Base-by-base conservation (phyloP, 345 rosid species). In the Arabis hirsuta region DNA sequence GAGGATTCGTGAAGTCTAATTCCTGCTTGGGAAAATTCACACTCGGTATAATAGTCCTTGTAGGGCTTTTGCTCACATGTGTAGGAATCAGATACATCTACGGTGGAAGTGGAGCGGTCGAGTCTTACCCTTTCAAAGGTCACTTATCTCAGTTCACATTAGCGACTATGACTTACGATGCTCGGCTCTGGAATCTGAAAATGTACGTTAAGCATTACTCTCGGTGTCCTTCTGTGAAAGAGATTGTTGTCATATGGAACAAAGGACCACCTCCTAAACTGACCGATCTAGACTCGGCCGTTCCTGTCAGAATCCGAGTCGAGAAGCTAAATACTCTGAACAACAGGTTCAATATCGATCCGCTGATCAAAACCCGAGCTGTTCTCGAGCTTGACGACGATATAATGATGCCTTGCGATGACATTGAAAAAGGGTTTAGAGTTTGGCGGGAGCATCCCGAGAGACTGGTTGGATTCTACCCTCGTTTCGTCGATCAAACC, bases 361-460 rank as follows among this genome's bases (percentile, higher is more conserved):
- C 90, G 0, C 31, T 79, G 52, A 90, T 95, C 4, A 85, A 78
- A 55, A 95, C 97, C 2, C 79, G 92, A 4, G 97, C 86, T 5
- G 91, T 95, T 76, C 96, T 95, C 1, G 97, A 92, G 80, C 96
- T 95, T 44, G 99, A 95, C 9, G 99, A 95, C 22, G 99, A 95
- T 72, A 95, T 95, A 62, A 88, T 95, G 90, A 92, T 95, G 97
- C 39, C 86, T 9, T 95, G 99, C 7, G 89, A 86, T 42, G 87
- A 86, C 34, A 44, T 95, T 0, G 99, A 95, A 24, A 91, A 90
- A 3, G 99, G 98, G 36, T 95, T 95, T 51, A 82, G 73, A 59
- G 86, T 87, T 13, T 95, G 99, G 99, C 88, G 99, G 1, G 85
- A 84, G 55, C 80, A 95, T 64, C 99, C 98, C 0, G 86, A 95